phyloP scores from a whole-genome alignment of 2,329 filamentous ascomycete genomes.

The Apiospora aurea region DNA sequence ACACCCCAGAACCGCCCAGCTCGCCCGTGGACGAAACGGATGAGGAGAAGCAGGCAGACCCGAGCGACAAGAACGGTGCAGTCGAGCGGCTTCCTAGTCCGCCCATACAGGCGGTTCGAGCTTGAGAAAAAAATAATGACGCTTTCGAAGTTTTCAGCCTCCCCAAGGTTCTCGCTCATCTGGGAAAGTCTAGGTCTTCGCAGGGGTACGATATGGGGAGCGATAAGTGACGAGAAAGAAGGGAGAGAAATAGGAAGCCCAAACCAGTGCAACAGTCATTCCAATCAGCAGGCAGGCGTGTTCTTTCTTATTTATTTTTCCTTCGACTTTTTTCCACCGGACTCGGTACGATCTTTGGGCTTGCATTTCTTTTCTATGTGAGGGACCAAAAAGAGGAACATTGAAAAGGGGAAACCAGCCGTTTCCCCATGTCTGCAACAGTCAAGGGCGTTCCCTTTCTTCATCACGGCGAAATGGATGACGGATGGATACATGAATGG shows the following conservation, averaged over 20 bases:
- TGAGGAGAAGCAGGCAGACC: slow-evolving; percentile 32
- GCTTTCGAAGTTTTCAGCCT: not conserved
- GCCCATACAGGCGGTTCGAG: slow-evolving; percentile 43
- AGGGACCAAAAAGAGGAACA: slow-evolving; percentile 6
- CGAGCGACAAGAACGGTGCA: slow-evolving; percentile 31
- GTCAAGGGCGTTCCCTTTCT: not conserved
- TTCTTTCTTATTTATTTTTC: not conserved
- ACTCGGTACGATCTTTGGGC: not conserved
- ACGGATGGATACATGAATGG: slow-evolving; percentile 15
- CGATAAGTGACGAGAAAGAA: not conserved
- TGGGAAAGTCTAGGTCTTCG: not conserved
- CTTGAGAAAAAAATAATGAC: slow-evolving; percentile 32
- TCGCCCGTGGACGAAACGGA: slow-evolving; percentile 38
- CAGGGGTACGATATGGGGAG: not conserved
- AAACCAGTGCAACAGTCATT: not conserved
- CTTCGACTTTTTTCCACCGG: not conserved
- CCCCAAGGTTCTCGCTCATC: no score
- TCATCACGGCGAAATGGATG: slow-evolving; percentile 16
- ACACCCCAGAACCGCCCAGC: slow-evolving; percentile 50
- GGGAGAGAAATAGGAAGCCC: not conserved
- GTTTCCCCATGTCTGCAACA: slow-evolving; percentile 4
- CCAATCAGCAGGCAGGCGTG: slow-evolving; percentile 7
- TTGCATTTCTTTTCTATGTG: slow-evolving; percentile 1
- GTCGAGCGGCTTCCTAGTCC: slow-evolving; percentile 42
- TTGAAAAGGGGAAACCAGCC: not conserved